phyloP scores from a whole-genome alignment of 2,329 filamentous ascomycete species.

The Xylariaceae sp. region DNA sequence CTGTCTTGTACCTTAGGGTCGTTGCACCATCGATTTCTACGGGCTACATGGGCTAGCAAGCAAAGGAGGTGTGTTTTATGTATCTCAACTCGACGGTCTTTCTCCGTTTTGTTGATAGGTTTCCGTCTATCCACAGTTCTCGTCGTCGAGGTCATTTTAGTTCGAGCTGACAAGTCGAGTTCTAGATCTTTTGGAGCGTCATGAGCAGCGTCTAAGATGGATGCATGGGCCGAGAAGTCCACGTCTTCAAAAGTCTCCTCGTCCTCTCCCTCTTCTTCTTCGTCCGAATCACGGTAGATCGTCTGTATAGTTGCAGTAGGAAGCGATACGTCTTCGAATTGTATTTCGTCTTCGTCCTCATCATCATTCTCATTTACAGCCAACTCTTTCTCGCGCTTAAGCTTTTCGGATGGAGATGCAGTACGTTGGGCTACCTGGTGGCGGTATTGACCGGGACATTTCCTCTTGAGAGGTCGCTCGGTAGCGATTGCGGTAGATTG shows the following conservation, averaged over 20 bases:
- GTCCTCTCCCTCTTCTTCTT: conserved; percentile 48
- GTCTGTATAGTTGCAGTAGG: conserved; percentile 58
- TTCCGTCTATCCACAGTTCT: conserved; percentile 53
- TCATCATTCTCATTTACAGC: not conserved
- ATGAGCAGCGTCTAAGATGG: conserved; percentile 23
- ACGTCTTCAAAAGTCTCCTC: conserved; percentile 57
- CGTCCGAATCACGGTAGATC: conserved; percentile 55
- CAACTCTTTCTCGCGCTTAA: not conserved
- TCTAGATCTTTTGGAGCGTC: conserved; percentile 49
- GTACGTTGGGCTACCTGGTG: conserved; percentile 32
- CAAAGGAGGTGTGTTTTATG: conserved; percentile 89
- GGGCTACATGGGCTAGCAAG: conserved; percentile 76
- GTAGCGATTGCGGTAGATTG: conserved; percentile 36
- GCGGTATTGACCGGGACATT: conserved; percentile 43
- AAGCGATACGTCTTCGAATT: conserved; percentile 58
- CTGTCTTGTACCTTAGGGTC: conserved; percentile 69
- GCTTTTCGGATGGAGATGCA: conserved; percentile 8
- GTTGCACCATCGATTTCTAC: conserved; percentile 90
- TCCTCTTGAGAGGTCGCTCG: conserved; percentile 52
- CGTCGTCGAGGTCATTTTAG: conserved; percentile 39
- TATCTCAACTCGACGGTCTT: conserved; percentile 67
- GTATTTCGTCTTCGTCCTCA: conserved; percentile 41
- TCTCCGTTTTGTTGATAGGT: conserved; percentile 60
- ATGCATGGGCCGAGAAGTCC: conserved; percentile 45
- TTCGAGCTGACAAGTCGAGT: conserved; percentile 59